These are phyloP conservation scores for Phylloporus scabripes DNA, from an alignment of 768 basidiomycete genomes.

Conservation along the genomic window DNA sequence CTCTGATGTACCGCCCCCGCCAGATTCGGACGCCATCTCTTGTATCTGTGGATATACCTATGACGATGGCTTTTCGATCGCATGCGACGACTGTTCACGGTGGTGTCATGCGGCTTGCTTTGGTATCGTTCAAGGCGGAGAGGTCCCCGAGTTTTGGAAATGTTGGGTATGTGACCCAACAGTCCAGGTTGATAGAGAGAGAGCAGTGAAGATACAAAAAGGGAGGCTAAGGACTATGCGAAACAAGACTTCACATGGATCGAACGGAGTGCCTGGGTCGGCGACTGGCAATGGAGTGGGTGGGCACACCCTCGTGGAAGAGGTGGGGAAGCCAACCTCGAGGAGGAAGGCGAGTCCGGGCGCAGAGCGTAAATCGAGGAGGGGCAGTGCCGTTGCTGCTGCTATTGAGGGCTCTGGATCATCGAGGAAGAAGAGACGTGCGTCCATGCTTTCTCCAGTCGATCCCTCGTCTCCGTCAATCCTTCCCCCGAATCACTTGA, in stretches of 20 bases:
- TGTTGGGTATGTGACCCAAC: slow-evolving; percentile 65
- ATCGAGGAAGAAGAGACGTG: slow-evolving; percentile 35
- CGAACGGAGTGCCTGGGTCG: slow-evolving; percentile 18
- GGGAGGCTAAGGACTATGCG: slow-evolving; percentile 33
- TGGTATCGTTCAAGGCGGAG: slow-evolving; percentile 44
- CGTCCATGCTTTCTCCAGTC: slow-evolving; percentile 31
- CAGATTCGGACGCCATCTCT: slow-evolving; percentile 45
- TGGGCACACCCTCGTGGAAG: slow-evolving; percentile 14
- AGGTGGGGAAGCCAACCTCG: slow-evolving; percentile 24
- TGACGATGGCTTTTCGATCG: slow-evolving; percentile 83
- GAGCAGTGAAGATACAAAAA: slow-evolving; percentile 43
- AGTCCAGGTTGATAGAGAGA: slow-evolving; percentile 41
- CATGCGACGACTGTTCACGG: slow-evolving; percentile 74
- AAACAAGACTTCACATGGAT: slow-evolving; percentile 23
- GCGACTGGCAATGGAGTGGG: slow-evolving; percentile 16
- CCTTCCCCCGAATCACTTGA: slow-evolving; percentile 7
- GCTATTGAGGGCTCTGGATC: slow-evolving; percentile 31
- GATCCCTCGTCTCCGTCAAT: slow-evolving; percentile 18
- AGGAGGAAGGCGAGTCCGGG: slow-evolving; percentile 36
- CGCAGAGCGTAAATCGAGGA: slow-evolving; percentile 35
- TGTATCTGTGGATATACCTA: slow-evolving; percentile 72
- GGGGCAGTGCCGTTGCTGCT: slow-evolving; percentile 32
- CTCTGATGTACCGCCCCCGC: slow-evolving; percentile 19
- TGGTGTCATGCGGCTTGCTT: slow-evolving; percentile 88
- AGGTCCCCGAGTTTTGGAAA: slow-evolving; percentile 68